These are phyloP conservation scores for Penicillium taxi DNA, from an alignment of 495 filamentous ascomycete species.

Conservation along the genomic window DNA sequence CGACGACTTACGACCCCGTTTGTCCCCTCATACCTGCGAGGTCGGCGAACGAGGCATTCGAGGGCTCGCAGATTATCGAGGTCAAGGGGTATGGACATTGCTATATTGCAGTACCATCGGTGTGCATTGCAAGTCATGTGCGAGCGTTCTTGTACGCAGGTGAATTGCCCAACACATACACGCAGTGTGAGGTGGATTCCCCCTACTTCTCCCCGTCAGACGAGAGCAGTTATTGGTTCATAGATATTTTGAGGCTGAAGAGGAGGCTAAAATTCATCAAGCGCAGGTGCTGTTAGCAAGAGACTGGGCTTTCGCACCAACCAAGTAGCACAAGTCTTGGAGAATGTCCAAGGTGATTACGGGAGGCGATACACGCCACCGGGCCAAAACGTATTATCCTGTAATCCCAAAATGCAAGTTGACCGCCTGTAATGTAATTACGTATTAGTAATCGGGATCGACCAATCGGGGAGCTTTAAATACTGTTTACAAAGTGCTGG, in stretches of 20 bases:
- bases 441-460: no score
- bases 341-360: no score
- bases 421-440: no score
- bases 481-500: no score
- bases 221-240: slow-evolving; percentile 5
- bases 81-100: slow-evolving; percentile 39
- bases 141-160: slow-evolving; percentile 31
- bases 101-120: slow-evolving; percentile 31
- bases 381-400: no score
- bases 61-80: slow-evolving; percentile 32
- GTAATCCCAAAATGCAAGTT: no score
- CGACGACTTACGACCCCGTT: slow-evolving; percentile 38
- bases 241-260: slow-evolving; percentile 6
- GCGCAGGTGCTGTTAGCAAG: slow-evolving; percentile 7
- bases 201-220: slow-evolving; percentile 26
- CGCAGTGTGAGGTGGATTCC: slow-evolving; percentile 25
- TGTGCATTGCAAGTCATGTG: slow-evolving; percentile 29
- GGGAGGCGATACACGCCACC: no score
- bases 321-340: no score
- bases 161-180: slow-evolving; percentile 24
- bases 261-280: slow-evolving; percentile 9
- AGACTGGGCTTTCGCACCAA: slow-evolving; percentile 4
- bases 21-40: slow-evolving; percentile 34
- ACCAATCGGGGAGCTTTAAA: no score
- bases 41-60: slow-evolving; percentile 30